These are phyloP conservation scores for Phytophthora capsici DNA, from an alignment of 352 stramenopile genomes.

Conservation along the genomic window DNA sequence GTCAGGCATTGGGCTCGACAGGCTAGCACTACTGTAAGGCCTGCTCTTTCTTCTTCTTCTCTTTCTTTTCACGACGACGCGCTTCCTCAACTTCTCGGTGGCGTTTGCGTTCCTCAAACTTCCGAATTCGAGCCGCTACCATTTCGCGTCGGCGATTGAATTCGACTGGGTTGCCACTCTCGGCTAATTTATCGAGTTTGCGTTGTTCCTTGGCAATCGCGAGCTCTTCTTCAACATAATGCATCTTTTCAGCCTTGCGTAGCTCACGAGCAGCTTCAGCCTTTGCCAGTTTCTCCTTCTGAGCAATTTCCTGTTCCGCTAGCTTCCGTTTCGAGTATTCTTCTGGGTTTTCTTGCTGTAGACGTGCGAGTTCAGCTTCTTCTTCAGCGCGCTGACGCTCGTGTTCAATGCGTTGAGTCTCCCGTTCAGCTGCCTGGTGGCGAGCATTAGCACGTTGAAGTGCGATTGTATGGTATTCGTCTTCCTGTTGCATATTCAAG, in stretches of 20 bases:
- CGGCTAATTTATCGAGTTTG: conserved; percentile 60
- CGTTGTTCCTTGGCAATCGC: conserved; percentile 71
- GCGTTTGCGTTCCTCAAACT: conserved; percentile 53
- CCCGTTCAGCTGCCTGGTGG: conserved; percentile 28
- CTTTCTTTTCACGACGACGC: conserved; percentile 37
- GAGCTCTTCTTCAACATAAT: conserved; percentile 64
- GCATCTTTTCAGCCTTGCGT: conserved; percentile 58
- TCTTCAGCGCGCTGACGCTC: conserved; percentile 34
- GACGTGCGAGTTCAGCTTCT: conserved; percentile 37
- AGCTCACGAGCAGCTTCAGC: conserved; percentile 48
- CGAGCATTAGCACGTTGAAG: conserved; percentile 15
- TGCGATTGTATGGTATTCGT: conserved; percentile 31
- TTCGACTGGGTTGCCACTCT: conserved; percentile 36
- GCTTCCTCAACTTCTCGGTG: conserved; percentile 49
- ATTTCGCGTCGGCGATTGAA: conserved; percentile 55
- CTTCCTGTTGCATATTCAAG: conserved; percentile 51
- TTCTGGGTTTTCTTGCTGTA: conserved; percentile 45
- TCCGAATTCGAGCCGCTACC: conserved; percentile 52
- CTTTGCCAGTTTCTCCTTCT: conserved; percentile 40
- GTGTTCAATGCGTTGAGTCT: conserved; percentile 24
- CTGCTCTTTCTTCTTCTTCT: conserved; percentile 31
- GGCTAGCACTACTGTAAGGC: conserved; percentile 2
- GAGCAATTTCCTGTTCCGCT: conserved; percentile 37
- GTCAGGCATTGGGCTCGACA: background rate
- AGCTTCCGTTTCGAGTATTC: conserved; percentile 52